Evolutionary conservation across 140 eudicot species (phyloP), one percentile per base, ranked within the genome.

Genomic region (Ambrosia hybrid): DNA sequence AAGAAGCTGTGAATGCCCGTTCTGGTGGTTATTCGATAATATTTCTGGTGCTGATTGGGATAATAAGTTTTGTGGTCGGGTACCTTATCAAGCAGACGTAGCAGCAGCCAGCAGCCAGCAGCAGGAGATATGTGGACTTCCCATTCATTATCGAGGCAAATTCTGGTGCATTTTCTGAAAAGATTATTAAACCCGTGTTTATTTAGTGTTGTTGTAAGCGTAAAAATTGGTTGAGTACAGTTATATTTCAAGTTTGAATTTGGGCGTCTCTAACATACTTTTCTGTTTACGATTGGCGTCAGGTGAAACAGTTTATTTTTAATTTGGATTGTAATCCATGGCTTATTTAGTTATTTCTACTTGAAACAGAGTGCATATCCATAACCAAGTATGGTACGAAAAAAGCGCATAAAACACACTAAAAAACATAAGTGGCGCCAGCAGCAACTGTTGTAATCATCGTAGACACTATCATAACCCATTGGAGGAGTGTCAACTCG

Each of bases 41-140:
- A 21, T 49, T 74, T 48, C 78, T 92, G 64, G 76, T 80, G 83
- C 71, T 89, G 68, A 59, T 87, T 60, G 92, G 85, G 61, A 74
- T 92, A 37, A 38, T 92, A 13, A 84, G 95, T 48, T 55, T 92
- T 68, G 68, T 89, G 64, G 62, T 83, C 10, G 96, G 98, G 43
- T 92, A 92, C 82, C 61, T 85, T 48, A 76, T 89, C 76, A 84
- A 84, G 78, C 74, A 69, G 86, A 85, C 69, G 62, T 80, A 82
- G 78, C 16, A 57, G 36, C 36, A 17, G 41, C 26, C 26, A 21
- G 26, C 26, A 21, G 26, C 26, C 46, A 71, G 39, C 43, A 34
- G 6, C 43, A 0, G 48, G 9, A 52, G 56, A 70, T 48, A 51
- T 34, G 64, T 65, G 82, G 73, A 65, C 57, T 58, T 78, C 64